A percentile compares a stretch with the other conserved stretches of the same genome.
These are phyloP conservation scores for Casuarina equisetifolia DNA, from an alignment of 306 rosid genomes.

Conservation along the genomic window DNA sequence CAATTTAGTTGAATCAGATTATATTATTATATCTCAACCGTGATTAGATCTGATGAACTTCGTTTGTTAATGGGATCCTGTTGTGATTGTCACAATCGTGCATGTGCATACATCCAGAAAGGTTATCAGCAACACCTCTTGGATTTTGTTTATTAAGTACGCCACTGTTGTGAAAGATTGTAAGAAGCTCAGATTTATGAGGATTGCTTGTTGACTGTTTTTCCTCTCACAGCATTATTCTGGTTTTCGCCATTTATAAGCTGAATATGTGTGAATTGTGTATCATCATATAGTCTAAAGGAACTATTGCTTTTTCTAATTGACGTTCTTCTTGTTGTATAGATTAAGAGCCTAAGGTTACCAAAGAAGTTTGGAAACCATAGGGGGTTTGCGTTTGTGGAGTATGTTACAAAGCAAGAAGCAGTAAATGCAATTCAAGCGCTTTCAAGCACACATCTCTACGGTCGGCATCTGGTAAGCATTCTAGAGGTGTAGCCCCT, in stretches of 20 bases:
- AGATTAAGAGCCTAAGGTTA: conserved; percentile 87
- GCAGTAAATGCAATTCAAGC: conserved; percentile 73
- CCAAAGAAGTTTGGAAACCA: conserved; percentile 84
- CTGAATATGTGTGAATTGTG: background rate
- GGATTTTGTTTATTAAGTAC: background rate
- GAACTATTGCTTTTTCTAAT: background rate
- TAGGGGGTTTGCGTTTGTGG: conserved; percentile 95
- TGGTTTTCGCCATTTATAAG: background rate
- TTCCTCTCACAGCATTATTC: background rate
- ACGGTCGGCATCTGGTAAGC: conserved; percentile 92
- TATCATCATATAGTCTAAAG: background rate
- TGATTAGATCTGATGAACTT: too few species aligned
- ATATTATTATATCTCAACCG: too few species aligned
- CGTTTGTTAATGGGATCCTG: too few species aligned
- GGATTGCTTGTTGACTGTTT: background rate
- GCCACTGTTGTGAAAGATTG: background rate
- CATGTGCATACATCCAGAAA: background rate
- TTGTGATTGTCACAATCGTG: too few species aligned
- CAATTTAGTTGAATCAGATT: too few species aligned
- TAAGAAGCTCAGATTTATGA: background rate
- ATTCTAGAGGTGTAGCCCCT: background rate
- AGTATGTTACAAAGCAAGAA: conserved; percentile 87
- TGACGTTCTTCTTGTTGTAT: conserved; percentile 21
- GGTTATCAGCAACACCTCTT: background rate
- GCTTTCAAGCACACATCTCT: conserved; percentile 75